Evolutionary conservation across 2,329 filamentous ascomycete genomes (phyloP).

Genomic region (Hyphodiscus sp.): DNA sequence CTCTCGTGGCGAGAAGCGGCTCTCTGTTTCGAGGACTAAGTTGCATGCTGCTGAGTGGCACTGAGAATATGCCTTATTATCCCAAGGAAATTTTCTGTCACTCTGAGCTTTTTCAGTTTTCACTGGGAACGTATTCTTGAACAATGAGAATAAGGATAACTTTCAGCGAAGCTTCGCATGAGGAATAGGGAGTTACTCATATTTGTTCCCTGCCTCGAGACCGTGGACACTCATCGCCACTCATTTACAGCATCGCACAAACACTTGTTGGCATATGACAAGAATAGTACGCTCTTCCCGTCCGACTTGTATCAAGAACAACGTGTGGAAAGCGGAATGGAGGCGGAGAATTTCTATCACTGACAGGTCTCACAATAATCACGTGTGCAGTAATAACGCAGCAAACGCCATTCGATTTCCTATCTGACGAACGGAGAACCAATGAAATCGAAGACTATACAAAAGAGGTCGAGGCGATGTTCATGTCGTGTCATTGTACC

Average conservation of each 20-base stretch:
- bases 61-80: not conserved
- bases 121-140: too few relatives aligned
- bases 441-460: constrained; percentile 18
- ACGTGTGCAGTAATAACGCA: constrained; percentile 11
- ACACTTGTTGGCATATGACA: constrained; percentile 8
- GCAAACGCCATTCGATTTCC: constrained; percentile 19
- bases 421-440: constrained; percentile 13
- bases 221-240: not conserved
- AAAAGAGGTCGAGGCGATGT: constrained; percentile 11
- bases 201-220: not conserved
- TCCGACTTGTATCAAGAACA: constrained; percentile 18
- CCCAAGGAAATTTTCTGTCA: not conserved
- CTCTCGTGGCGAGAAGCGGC: too few relatives aligned
- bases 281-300: constrained; percentile 11
- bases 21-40: too few relatives aligned
- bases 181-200: not conserved
- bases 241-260: constrained; percentile 1
- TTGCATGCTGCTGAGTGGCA: too few relatives aligned
- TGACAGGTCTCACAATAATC: constrained; percentile 9
- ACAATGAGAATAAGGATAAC: too few relatives aligned
- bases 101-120: too few relatives aligned
- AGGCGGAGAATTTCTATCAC: constrained; percentile 7
- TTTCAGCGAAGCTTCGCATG: not conserved
- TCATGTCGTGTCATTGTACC: constrained; percentile 13
- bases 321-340: constrained; percentile 14